Conservation (phyloP, 352 stramenopile species). For the Pythium periplocum region DNA sequence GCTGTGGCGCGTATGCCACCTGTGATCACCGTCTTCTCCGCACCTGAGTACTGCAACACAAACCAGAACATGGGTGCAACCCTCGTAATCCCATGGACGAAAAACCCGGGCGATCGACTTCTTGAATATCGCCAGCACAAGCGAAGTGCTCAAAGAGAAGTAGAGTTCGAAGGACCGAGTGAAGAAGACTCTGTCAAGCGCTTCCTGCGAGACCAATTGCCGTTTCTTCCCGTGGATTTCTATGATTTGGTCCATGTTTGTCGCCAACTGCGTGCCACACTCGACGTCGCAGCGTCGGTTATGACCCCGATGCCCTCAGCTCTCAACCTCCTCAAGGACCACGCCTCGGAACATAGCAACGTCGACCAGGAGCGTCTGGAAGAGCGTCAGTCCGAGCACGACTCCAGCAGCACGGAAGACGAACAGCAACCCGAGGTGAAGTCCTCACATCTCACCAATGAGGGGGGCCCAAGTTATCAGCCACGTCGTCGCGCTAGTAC, state of each 20-base stretch:
- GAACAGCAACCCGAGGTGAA: not conserved
- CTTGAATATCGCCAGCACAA: conserved; percentile 71
- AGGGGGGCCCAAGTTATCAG: conserved; percentile 2
- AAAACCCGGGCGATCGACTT: conserved; percentile 16
- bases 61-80: conserved; percentile 81
- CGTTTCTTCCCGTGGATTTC: conserved; percentile 77
- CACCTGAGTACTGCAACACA: conserved; percentile 80
- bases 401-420: conserved; percentile 10
- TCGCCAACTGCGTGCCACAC: conserved; percentile 41
- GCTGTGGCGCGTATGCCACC: conserved; percentile 26
- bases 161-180: conserved; percentile 42
- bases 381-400: conserved; percentile 8
- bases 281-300: conserved; percentile 25
- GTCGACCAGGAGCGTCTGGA: not conserved
- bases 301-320: conserved; percentile 12
- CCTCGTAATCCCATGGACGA: conserved; percentile 56
- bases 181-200: conserved; percentile 48
- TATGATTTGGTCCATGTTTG: conserved; percentile 67
- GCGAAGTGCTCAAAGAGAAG: conserved; percentile 47
- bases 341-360: not conserved
- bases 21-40: conserved; percentile 79
- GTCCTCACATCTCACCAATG: conserved; percentile 1
- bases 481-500: conserved; percentile 14
- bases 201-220: conserved; percentile 51
- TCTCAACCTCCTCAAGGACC: conserved; percentile 10